These are phyloP conservation scores for Phytophthora pisi DNA, from an alignment of 352 stramenopile species.

Conservation along the genomic window DNA sequence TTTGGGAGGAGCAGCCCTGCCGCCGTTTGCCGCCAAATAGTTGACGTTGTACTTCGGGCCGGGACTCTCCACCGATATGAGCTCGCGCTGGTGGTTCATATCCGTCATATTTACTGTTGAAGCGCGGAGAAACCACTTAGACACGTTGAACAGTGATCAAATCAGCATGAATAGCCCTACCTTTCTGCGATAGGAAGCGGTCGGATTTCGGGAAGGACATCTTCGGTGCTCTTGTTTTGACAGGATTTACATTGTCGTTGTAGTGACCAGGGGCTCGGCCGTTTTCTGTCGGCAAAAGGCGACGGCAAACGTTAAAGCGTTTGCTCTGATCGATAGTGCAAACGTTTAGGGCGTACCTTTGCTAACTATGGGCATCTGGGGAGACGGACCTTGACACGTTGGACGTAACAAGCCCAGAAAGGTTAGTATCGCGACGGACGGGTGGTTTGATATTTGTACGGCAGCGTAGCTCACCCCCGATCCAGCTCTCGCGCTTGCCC, in stretches of 20 bases:
- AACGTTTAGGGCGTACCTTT: slow-evolving; percentile 44
- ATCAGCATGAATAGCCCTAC: slow-evolving; percentile 3
- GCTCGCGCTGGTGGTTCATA: slow-evolving; percentile 67
- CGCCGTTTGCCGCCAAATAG: slow-evolving; percentile 55
- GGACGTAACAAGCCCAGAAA: slow-evolving; percentile 3
- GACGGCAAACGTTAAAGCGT: slow-evolving; percentile 5
- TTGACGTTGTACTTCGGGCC: slow-evolving; percentile 87
- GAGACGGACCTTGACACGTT: slow-evolving; percentile 38
- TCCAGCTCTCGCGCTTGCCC: slow-evolving; percentile 86
- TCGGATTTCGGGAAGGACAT: slow-evolving; percentile 81
- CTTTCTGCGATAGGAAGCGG: slow-evolving; percentile 85
- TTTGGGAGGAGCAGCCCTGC: slow-evolving; percentile 51
- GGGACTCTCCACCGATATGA: slow-evolving; percentile 78
- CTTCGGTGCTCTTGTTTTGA: slow-evolving; percentile 66
- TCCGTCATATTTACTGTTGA: slow-evolving; percentile 72
- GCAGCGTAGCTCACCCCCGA: slow-evolving; percentile 48
- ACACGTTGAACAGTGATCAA: neutral
- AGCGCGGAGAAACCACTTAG: neutral
- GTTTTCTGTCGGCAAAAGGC: slow-evolving; percentile 44
- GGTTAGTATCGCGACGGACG: neutral
- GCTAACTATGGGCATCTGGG: slow-evolving; percentile 58
- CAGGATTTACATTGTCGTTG: slow-evolving; percentile 66
- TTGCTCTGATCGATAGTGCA: neutral
- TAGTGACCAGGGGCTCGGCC: slow-evolving; percentile 72
- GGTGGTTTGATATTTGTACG: neutral